Percentiles rank a stretch among this genome's conserved stretches.
Conservation (phyloP, 176 grass and related monocot genomes). For the Avena sativa region DNA sequence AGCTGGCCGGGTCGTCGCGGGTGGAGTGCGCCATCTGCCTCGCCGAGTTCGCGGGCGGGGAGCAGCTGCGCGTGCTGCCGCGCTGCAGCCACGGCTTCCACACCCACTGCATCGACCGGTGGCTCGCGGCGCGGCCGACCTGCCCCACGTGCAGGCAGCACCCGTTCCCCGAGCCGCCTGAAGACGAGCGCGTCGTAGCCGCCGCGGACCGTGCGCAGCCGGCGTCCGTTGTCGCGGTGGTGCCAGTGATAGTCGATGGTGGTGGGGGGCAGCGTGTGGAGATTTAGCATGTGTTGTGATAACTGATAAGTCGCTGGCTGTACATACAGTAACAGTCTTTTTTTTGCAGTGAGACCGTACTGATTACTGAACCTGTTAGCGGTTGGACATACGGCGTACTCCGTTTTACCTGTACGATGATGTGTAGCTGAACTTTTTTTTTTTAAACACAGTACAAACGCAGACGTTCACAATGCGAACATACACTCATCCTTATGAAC, state of each 20-base stretch:
- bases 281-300: background rate
- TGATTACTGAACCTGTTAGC: too few species aligned
- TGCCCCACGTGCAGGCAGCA: constrained; percentile 78
- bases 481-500: too few species aligned
- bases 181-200: background rate
- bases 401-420: too few species aligned
- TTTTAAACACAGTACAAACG: too few species aligned
- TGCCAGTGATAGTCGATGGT: constrained; percentile 14
- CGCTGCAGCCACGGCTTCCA: constrained; percentile 83
- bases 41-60: constrained; percentile 64
- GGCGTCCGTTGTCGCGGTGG: background rate
- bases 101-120: constrained; percentile 69
- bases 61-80: constrained; percentile 69
- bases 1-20: constrained; percentile 52
- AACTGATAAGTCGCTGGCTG: background rate
- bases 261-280: background rate
- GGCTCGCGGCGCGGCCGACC: constrained; percentile 61
- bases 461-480: too few species aligned
- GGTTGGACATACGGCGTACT: too few species aligned
- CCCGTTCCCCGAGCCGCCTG: constrained; percentile 37
- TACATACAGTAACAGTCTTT: background rate
- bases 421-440: too few species aligned
- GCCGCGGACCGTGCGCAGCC: background rate
- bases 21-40: constrained; percentile 85
- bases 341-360: too few species aligned